Percentiles rank a stretch among this genome's conserved stretches.
Evolutionary conservation across 371 early-diverging fungal species (phyloP).

Genomic region (Mucor indicus): DNA sequence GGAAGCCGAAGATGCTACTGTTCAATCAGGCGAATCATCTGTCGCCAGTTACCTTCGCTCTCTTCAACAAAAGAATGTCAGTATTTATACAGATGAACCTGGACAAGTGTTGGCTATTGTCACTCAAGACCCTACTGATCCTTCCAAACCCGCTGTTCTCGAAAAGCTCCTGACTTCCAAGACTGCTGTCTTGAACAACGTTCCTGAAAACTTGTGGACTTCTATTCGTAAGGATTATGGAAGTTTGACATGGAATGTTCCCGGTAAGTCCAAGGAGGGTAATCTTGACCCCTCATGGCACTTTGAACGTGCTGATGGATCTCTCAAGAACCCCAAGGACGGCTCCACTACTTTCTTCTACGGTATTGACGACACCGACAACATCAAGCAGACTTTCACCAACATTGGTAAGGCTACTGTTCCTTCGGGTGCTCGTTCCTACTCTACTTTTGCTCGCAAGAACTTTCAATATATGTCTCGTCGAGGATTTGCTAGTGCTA

Average conservation of each 20-base stretch:
- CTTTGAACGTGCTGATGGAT: conserved; percentile 92
- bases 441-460: conserved; percentile 28
- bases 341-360: conserved; percentile 88
- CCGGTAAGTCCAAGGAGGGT: conserved; percentile 41
- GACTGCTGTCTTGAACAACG: conserved; percentile 79
- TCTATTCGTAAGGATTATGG: conserved; percentile 72
- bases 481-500: conserved; percentile 56
- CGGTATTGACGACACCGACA: conserved; percentile 77
- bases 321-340: conserved; percentile 57
- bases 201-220: conserved; percentile 88
- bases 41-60: conserved; percentile 75
- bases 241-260: conserved; percentile 50
- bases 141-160: conserved; percentile 56
- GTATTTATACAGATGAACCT: conserved; percentile 81
- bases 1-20: conserved; percentile 67
- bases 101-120: conserved; percentile 87
- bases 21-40: conserved; percentile 62
- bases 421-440: conserved; percentile 21
- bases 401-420: not conserved
- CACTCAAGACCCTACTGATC: conserved; percentile 47
- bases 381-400: conserved; percentile 55
- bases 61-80: conserved; percentile 56
- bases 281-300: conserved; percentile 73
- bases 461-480: conserved; percentile 22
- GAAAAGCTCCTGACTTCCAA: conserved; percentile 82